phyloP scores from a whole-genome alignment of 495 filamentous ascomycete genomes.

The Jackrogersella multiformis region DNA sequence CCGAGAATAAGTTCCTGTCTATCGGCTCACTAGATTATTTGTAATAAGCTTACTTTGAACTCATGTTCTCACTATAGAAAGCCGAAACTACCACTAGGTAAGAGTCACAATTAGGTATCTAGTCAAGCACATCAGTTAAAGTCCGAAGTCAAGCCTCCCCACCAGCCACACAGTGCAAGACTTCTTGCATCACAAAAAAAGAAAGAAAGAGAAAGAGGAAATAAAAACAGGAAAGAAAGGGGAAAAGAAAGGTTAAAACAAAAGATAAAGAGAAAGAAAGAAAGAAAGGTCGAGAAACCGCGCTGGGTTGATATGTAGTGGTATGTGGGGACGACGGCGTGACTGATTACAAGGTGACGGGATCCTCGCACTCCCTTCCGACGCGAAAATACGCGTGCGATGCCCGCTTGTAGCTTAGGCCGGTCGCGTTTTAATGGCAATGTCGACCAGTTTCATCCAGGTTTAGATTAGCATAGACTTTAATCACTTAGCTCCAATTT shows the following conservation, averaged over 20 bases:
- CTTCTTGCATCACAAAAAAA: conserved; percentile 43
- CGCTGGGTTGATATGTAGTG: conserved; percentile 35
- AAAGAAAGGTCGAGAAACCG: conserved; percentile 44
- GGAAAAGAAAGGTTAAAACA: conserved; percentile 40
- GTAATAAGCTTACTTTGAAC: no score
- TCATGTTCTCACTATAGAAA: background rate
- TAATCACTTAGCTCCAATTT: conserved; percentile 9
- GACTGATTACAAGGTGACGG: conserved; percentile 24
- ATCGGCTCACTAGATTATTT: background rate
- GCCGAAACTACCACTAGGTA: background rate
- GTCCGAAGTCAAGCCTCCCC: background rate
- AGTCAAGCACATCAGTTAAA: background rate
- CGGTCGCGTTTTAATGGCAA: conserved; percentile 16
- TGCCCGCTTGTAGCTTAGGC: background rate
- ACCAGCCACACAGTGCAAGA: conserved; percentile 32
- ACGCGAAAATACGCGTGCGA: conserved; percentile 35
- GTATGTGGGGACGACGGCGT: conserved; percentile 18
- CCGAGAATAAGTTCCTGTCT: background rate
- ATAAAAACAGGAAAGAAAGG: conserved; percentile 48
- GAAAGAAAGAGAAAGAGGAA: conserved; percentile 56
- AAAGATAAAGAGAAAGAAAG: conserved; percentile 58
- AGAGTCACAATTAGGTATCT: background rate
- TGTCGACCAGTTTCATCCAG: conserved; percentile 16
- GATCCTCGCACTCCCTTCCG: background rate
- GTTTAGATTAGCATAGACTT: conserved; percentile 18